phyloP scores from a whole-genome alignment of 108 stramenopile genomes.

The Fragilariopsis cylindrus region DNA sequence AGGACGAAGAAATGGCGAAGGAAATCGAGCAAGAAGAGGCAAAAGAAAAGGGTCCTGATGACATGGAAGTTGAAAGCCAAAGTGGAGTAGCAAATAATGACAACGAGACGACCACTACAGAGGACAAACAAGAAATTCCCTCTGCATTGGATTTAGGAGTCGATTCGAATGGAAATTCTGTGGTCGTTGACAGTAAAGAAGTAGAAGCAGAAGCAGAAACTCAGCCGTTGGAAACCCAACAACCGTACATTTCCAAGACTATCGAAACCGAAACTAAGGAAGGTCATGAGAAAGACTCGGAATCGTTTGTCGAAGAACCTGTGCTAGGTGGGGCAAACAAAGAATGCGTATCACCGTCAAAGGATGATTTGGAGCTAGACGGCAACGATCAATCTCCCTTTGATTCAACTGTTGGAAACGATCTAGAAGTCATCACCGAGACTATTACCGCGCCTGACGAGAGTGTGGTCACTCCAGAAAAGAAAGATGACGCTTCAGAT shows the following conservation, averaged over 20 bases:
- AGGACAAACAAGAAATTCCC: no score
- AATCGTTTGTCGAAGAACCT: neutral
- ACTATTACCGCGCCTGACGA: slow-evolving; percentile 1
- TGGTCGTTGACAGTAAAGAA: neutral
- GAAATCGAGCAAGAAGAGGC: slow-evolving; percentile 32
- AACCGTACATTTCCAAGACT: neutral
- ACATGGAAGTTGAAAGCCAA: neutral
- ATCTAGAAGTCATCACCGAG: neutral
- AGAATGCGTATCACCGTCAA: neutral
- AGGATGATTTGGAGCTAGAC: neutral
- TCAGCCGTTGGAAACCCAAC: slow-evolving; percentile 5
- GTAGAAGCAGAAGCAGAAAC: neutral
- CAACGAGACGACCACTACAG: neutral
- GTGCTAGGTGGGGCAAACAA: neutral
- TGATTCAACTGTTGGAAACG: neutral
- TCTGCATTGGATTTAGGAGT: no score
- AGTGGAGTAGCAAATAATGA: neutral
- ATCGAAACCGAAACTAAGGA: no score
- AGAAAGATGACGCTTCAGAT: neutral
- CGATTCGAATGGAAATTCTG: no score
- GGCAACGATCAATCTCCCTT: slow-evolving; percentile 6
- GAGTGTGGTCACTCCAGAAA: slow-evolving; percentile 8
- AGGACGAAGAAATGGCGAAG: slow-evolving; percentile 62
- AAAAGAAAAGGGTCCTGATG: neutral
- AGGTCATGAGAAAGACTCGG: no score